A percentile compares a stretch with the other conserved stretches of the same genome.
Evolutionary conservation across 139 green algal genomes (phyloP).

Genomic region (Coelastrella sp.): DNA sequence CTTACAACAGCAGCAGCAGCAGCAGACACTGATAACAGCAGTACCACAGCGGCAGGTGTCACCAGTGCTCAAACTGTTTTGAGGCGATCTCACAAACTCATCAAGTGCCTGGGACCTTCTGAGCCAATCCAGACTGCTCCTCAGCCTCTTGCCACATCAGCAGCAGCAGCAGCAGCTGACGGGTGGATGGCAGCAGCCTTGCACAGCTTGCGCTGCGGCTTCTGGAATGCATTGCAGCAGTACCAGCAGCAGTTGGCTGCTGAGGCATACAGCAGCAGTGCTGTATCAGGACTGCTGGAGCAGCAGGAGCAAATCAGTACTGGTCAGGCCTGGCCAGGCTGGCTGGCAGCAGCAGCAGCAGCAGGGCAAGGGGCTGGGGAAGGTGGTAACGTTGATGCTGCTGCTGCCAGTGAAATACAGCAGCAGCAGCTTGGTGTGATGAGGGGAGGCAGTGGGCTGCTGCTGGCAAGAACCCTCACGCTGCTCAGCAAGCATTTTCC

Average conservation of each 20-base stretch:
- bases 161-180: constrained; percentile 12
- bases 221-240: constrained; percentile 31
- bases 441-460: constrained; percentile 4
- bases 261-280: constrained; percentile 38
- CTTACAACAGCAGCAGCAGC: constrained; percentile 5
- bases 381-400: neutral
- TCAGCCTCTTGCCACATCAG: neutral
- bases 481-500: constrained; percentile 17
- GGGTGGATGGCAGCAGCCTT: neutral
- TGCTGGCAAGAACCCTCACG: constrained; percentile 32
- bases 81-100: neutral
- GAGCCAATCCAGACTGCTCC: neutral
- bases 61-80: neutral
- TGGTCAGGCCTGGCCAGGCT: constrained; percentile 26
- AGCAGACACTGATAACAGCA: neutral
- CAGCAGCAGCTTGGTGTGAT: neutral
- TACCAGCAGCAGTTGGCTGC: constrained; percentile 15
- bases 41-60: neutral
- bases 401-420: neutral
- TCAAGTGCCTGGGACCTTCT: neutral
- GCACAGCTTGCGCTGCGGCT: neutral
- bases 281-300: constrained; percentile 23
- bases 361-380: neutral
- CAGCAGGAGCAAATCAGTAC: constrained; percentile 4
- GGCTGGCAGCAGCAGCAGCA: constrained; percentile 12